Percentiles rank a stretch among this genome's conserved stretches.
phyloP scores from a whole-genome alignment of 1,284 basidiomycete species.

The Leccinum pachyderme region DNA sequence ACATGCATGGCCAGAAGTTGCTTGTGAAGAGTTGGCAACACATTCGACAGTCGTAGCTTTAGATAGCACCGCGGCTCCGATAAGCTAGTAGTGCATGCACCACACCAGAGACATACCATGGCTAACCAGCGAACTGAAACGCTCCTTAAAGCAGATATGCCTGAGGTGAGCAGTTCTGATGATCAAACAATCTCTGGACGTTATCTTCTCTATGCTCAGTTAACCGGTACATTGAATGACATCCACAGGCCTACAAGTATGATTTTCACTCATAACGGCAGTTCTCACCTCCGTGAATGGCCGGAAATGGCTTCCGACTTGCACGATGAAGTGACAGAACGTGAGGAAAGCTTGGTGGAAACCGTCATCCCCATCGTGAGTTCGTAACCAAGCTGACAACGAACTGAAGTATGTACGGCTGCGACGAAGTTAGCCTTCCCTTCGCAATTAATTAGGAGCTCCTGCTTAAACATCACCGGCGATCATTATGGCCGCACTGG shows the following conservation, averaged over 20 bases:
- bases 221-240: slow-evolving; percentile 47
- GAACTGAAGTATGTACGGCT: background rate
- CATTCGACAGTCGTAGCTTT: slow-evolving; percentile 34
- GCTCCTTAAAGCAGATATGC: no score
- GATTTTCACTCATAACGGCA: slow-evolving; percentile 2
- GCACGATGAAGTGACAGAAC: slow-evolving; percentile 36
- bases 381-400: background rate
- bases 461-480: background rate
- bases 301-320: slow-evolving; percentile 55
- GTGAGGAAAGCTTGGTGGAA: background rate
- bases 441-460: background rate
- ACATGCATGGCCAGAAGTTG: no score
- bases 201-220: no score
- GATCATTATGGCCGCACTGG: background rate
- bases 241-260: slow-evolving; percentile 52
- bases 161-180: no score
- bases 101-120: background rate
- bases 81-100: background rate
- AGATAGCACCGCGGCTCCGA: background rate
- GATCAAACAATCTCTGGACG: no score
- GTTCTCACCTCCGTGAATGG: slow-evolving; percentile 47
- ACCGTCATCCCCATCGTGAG: background rate
- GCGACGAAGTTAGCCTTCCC: background rate
- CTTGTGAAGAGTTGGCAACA: no score
- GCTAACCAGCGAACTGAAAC: background rate